Evolutionary conservation across 805 yeast species (phyloP).

Genomic region (Hanseniaspora lachancei): DNA sequence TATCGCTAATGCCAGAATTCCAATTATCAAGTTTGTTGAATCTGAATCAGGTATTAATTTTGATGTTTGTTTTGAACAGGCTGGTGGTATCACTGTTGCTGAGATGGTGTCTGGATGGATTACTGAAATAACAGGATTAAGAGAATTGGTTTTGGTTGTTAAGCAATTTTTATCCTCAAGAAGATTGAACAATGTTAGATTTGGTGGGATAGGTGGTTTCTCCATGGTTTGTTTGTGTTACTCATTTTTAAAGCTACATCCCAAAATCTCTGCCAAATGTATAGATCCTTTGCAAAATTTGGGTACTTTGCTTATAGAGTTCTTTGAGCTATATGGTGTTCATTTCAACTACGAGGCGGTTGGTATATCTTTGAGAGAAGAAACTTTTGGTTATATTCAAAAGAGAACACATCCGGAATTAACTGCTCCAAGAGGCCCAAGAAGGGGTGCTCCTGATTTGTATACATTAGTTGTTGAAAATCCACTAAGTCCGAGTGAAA

Average conservation of each 20-base stretch:
- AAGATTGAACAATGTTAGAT: conserved; percentile 69
- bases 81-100: conserved; percentile 75
- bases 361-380: conserved; percentile 50
- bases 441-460: conserved; percentile 20
- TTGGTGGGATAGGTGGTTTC: conserved; percentile 91
- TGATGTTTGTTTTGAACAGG: conserved; percentile 80
- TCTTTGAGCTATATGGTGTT: conserved; percentile 82
- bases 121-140: conserved; percentile 55
- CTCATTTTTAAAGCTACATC: conserved; percentile 68
- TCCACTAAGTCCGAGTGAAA: conserved; percentile 73
- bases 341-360: conserved; percentile 75
- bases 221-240: conserved; percentile 79
- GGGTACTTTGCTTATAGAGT: conserved; percentile 78
- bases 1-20: conserved; percentile 81
- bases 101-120: conserved; percentile 65
- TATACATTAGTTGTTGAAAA: conserved; percentile 72
- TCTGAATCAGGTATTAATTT: conserved; percentile 56
- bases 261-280: conserved; percentile 52
- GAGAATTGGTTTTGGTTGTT: conserved; percentile 68
- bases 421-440: conserved; percentile 27
- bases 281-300: conserved; percentile 60
- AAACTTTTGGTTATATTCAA: conserved; percentile 39
- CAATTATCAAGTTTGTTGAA: conserved; percentile 84
- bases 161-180: conserved; percentile 76
- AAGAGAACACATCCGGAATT: conserved; percentile 44